These are phyloP conservation scores for Ophiostoma sp. DNA, from an alignment of 2,329 filamentous ascomycete genomes.

Conservation along the genomic window DNA sequence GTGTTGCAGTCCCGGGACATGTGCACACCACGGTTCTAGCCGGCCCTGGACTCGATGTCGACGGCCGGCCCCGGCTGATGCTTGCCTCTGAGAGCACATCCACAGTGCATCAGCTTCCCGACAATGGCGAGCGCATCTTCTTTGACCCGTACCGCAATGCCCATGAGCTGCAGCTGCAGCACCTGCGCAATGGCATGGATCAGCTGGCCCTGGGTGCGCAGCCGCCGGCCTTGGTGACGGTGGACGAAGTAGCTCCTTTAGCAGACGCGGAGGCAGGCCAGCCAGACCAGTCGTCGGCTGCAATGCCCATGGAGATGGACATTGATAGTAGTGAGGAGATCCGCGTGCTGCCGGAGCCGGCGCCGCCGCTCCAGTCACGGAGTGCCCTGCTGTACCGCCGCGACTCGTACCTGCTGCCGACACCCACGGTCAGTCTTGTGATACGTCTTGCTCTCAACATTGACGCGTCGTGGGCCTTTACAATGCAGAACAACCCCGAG, in stretches of 20 bases:
- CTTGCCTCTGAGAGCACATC: background rate
- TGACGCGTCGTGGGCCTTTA: constrained; percentile 53
- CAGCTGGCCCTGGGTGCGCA: constrained; percentile 34
- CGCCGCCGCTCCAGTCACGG: background rate
- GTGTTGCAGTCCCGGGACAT: constrained; percentile 77
- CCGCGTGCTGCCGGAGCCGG: background rate
- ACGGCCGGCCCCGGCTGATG: constrained; percentile 41
- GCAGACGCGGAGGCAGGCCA: background rate
- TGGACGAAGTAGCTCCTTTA: background rate
- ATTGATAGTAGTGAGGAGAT: background rate
- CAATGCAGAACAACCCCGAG: constrained; percentile 39
- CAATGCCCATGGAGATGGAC: background rate
- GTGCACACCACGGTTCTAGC: constrained; percentile 74
- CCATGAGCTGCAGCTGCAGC: constrained; percentile 57
- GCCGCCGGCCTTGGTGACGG: background rate
- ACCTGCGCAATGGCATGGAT: constrained; percentile 56
- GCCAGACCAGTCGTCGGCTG: background rate
- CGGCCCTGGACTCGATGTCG: constrained; percentile 54
- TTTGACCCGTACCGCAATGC: constrained; percentile 74
- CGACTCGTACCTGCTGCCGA: constrained; percentile 56
- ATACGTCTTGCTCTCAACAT: constrained; percentile 78
- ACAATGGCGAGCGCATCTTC: constrained; percentile 58
- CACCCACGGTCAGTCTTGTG: constrained; percentile 61
- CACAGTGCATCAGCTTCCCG: constrained; percentile 6
- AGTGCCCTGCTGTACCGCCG: constrained; percentile 25